Evolutionary conservation across 2,329 filamentous ascomycete genomes (phyloP), one percentile per base, ranked within the genome.

Genomic region (Fusarium circinatum): DNA sequence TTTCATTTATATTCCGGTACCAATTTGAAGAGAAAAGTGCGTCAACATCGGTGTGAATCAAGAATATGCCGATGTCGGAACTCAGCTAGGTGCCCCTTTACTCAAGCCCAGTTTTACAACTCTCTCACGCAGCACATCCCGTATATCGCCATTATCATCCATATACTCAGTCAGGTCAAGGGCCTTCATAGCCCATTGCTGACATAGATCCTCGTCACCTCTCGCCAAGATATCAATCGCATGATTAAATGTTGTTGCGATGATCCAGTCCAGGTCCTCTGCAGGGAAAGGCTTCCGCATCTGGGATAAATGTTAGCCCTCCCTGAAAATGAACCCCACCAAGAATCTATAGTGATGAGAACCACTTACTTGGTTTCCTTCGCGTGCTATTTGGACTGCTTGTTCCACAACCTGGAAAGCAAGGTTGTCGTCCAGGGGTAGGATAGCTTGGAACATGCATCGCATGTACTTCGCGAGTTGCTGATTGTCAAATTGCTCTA

Each of bases 391-490:
- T 4, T 80, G 80, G 5, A 86, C 85, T 3, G 90, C 89, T 77
- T 94, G 90, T n/a, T 90, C 87, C 13, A 94, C 82, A 8, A 94
- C 85, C 51, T 87, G 85, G 56, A 92, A 83, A 15, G 89, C 88
- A 22, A 90, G 81, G 1, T 81, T 80, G 26, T 90, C 86, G 52
- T 91, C 87, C 9, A 87, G 83, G 3, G 88, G 84, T 1, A 95
- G 82, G 0, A 92, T 88, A 2, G 90, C 85, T 70, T 93, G 92
- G 73, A 96, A 93, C 5, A 96, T 85, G 75, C 93, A 95, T 3
- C 94, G 89, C 51, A 96, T 88, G 84, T 96, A 97, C 76, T 92
- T 92, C 13, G 93, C 89, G 2, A 97, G 84, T 75, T 90, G 91
- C 2, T 80, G 78, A 9, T 85, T 85, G 70, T 92, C 87, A 49